Percentiles rank a stretch among this genome's conserved stretches.
Conservation (phyloP, 1,139 yeast genomes). For the Yamadazyma triangularis region DNA sequence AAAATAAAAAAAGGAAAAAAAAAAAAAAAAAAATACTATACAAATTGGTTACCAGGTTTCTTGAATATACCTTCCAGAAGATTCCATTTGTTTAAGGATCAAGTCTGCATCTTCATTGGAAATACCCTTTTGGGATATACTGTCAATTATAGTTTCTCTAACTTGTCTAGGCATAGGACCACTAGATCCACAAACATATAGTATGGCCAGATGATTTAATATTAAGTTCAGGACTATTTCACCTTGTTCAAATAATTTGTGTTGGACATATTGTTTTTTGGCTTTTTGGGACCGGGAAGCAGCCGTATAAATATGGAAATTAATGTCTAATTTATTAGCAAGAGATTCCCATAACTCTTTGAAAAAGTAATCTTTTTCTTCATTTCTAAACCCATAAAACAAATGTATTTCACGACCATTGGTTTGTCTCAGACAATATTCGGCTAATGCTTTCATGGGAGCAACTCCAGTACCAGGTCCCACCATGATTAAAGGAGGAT, state of each 20-base stretch:
- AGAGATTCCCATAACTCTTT: slow-evolving; percentile 45
- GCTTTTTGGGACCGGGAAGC: slow-evolving; percentile 56
- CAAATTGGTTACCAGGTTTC: slow-evolving; percentile 99
- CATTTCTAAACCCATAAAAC: slow-evolving; percentile 74
- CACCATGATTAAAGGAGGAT: slow-evolving; percentile 61
- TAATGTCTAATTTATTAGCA: slow-evolving; percentile 16
- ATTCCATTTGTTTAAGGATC: slow-evolving; percentile 59
- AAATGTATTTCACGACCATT: slow-evolving; percentile 34
- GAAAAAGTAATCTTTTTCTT: slow-evolving; percentile 66
- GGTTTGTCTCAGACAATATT: slow-evolving; percentile 12
- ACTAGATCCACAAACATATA: slow-evolving; percentile 87
- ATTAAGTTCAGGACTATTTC: slow-evolving; percentile 48
- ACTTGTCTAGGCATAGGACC: slow-evolving; percentile 96
- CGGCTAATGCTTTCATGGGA: slow-evolving; percentile 71
- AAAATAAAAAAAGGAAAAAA: no score
- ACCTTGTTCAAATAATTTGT: slow-evolving; percentile 50
- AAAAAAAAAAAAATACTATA: no score
- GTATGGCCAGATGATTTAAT: slow-evolving; percentile 48
- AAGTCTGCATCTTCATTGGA: slow-evolving; percentile 45
- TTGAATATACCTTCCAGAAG: slow-evolving; percentile 66
- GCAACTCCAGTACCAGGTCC: slow-evolving; percentile 95
- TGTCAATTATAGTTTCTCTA: slow-evolving; percentile 64
- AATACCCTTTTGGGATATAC: slow-evolving; percentile 42
- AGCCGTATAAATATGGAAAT: slow-evolving; percentile 44
- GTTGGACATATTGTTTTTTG: slow-evolving; percentile 64